These are phyloP conservation scores for Entophlyctis luteolus DNA, from an alignment of 192 early-diverging fungal species.

Conservation along the genomic window DNA sequence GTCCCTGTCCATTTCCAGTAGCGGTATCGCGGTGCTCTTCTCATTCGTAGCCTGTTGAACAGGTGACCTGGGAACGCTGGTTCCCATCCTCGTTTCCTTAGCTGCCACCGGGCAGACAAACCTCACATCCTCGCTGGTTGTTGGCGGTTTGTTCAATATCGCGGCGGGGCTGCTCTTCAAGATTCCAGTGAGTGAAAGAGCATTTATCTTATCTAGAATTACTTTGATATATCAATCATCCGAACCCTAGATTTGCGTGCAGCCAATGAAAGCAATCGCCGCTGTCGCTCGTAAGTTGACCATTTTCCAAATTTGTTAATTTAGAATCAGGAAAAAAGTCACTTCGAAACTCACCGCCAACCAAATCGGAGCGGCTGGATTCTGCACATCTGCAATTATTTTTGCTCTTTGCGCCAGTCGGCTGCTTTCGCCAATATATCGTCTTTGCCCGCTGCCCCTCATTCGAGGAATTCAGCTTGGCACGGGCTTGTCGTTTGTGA, in stretches of 20 bases:
- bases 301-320: conserved; percentile 29
- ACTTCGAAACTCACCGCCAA: conserved; percentile 3
- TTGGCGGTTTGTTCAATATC: conserved; percentile 88
- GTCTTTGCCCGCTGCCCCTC: conserved; percentile 39
- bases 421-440: not conserved
- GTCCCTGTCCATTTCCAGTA: too few relatives aligned
- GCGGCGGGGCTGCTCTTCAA: conserved; percentile 69
- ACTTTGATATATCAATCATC: too few relatives aligned
- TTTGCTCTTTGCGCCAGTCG: conserved; percentile 68
- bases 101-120: conserved; percentile 68
- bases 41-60: too few relatives aligned
- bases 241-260: conserved; percentile 67
- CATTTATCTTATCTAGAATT: not conserved
- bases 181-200: conserved; percentile 47
- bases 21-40: too few relatives aligned
- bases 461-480: conserved; percentile 84
- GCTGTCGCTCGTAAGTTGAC: conserved; percentile 57
- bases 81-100: conserved; percentile 84
- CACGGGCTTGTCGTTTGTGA: conserved; percentile 69
- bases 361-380: conserved; percentile 64
- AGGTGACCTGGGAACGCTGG: conserved; percentile 72
- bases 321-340: conserved; percentile 66
- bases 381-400: conserved; percentile 66
- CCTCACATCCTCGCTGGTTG: conserved; percentile 73
- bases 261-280: conserved; percentile 90